Evolutionary conservation across 768 basidiomycete species (phyloP).

Genomic region (Macrolepiota albuminosa): DNA sequence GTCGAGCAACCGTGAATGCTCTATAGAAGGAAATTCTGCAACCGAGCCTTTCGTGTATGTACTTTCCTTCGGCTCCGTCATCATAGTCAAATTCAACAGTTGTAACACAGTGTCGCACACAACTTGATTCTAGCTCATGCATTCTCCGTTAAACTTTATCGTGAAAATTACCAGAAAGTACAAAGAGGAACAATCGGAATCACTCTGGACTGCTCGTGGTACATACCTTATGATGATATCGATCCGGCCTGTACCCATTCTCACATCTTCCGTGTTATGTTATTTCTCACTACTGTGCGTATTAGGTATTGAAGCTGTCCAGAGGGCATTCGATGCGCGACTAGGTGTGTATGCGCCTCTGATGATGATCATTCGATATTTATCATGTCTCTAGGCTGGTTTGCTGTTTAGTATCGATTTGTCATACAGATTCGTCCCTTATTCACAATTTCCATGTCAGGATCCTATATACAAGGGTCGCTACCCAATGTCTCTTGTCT

Average conservation of each 20-base stretch:
- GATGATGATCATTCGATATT: background rate
- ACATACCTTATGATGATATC: constrained; percentile 60
- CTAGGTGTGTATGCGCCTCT: constrained; percentile 38
- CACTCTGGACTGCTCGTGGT: constrained; percentile 65
- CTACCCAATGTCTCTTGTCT: constrained; percentile 51
- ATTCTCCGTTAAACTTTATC: constrained; percentile 58
- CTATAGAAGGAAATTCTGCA: constrained; percentile 51
- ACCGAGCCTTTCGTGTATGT: constrained; percentile 63
- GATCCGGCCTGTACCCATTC: constrained; percentile 47
- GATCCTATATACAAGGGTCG: constrained; percentile 68
- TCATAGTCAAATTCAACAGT: background rate
- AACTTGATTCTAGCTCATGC: constrained; percentile 68
- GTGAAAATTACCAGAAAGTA: constrained; percentile 46
- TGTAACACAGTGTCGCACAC: constrained; percentile 52
- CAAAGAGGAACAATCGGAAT: constrained; percentile 67
- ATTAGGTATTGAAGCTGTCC: constrained; percentile 57
- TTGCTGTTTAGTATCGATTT: constrained; percentile 27
- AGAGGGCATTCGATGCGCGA: constrained; percentile 57
- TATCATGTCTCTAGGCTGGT: constrained; percentile 30
- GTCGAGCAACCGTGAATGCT: constrained; percentile 53
- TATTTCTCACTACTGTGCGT: background rate
- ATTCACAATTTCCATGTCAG: constrained; percentile 22
- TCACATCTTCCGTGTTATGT: background rate
- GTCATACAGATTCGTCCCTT: background rate
- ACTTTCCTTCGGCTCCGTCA: background rate